Evolutionary conservation across 192 early-diverging fungal genomes (phyloP).

Genomic region (Obelidium mucronatum): DNA sequence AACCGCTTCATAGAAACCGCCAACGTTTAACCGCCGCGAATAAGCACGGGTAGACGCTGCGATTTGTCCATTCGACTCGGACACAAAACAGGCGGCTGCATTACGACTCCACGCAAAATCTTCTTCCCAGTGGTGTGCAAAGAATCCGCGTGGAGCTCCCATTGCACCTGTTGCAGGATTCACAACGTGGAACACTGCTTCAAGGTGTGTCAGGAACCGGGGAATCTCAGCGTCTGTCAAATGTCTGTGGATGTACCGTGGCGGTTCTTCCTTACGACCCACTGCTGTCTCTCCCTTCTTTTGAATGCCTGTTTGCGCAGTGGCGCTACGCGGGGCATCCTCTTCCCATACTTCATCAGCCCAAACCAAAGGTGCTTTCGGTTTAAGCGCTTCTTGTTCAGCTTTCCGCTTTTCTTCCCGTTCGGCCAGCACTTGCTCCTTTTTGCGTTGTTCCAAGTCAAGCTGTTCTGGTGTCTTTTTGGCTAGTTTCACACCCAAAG

Average conservation of each 20-base stretch:
- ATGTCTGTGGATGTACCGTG: too few species aligned
- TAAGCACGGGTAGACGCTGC: slow-evolving; percentile 67
- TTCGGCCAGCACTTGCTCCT: slow-evolving; percentile 44
- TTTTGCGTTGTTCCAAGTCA: slow-evolving; percentile 44
- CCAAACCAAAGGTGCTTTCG: too few species aligned
- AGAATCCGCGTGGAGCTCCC: slow-evolving; percentile 13
- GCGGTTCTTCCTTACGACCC: too few species aligned
- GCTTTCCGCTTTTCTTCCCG: too few species aligned
- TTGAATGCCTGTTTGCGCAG: too few species aligned
- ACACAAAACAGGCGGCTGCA: background rate
- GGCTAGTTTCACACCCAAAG: slow-evolving; percentile 66
- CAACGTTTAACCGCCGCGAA: slow-evolving; percentile 57
- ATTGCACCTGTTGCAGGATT: background rate
- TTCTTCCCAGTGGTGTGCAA: slow-evolving; percentile 3
- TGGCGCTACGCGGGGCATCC: too few species aligned
- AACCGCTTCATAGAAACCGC: slow-evolving; percentile 53
- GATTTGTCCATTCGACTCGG: background rate
- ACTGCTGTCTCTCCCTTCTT: too few species aligned
- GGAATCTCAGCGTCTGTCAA: background rate
- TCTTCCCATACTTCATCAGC: too few species aligned
- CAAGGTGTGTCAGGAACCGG: background rate
- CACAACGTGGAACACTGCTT: background rate
- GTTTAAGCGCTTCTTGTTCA: too few species aligned
- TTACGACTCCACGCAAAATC: background rate
- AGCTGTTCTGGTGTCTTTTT: slow-evolving; percentile 45